These are phyloP conservation scores for Leavenworthia alabamica DNA, from an alignment of 345 rosid species.

Conservation along the genomic window DNA sequence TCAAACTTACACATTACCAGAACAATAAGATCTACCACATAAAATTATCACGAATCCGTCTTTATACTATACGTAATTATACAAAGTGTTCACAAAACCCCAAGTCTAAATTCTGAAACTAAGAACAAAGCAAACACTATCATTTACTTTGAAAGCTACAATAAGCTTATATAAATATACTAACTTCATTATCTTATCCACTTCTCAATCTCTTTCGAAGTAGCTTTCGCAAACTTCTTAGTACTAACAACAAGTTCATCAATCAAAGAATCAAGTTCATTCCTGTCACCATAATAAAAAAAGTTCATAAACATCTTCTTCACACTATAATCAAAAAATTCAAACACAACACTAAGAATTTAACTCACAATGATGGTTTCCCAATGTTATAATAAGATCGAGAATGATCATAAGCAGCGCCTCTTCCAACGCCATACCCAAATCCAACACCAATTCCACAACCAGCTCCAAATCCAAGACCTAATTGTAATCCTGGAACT, in stretches of 20 bases:
- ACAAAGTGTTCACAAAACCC: background rate
- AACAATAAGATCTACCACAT: background rate
- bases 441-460: slow-evolving; percentile 88
- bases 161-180: background rate
- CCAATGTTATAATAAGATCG: slow-evolving; percentile 28
- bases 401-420: slow-evolving; percentile 55
- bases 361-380: slow-evolving; percentile 32
- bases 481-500: slow-evolving; percentile 71
- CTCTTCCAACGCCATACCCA: slow-evolving; percentile 78
- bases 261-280: slow-evolving; percentile 50
- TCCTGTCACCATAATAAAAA: slow-evolving; percentile 34
- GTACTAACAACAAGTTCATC: slow-evolving; percentile 58
- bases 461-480: slow-evolving; percentile 73
- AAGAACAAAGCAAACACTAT: background rate
- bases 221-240: slow-evolving; percentile 55
- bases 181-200: slow-evolving; percentile 57
- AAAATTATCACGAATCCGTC: background rate
- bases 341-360: background rate
- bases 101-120: too few relatives aligned
- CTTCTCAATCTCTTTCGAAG: slow-evolving; percentile 72
- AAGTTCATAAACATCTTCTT: background rate
- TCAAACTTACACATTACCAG: background rate
- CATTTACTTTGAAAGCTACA: background rate
- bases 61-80: background rate
- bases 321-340: background rate